Evolutionary conservation across 257 asterid species (phyloP).

Genomic region (Hygrophila difformis): DNA sequence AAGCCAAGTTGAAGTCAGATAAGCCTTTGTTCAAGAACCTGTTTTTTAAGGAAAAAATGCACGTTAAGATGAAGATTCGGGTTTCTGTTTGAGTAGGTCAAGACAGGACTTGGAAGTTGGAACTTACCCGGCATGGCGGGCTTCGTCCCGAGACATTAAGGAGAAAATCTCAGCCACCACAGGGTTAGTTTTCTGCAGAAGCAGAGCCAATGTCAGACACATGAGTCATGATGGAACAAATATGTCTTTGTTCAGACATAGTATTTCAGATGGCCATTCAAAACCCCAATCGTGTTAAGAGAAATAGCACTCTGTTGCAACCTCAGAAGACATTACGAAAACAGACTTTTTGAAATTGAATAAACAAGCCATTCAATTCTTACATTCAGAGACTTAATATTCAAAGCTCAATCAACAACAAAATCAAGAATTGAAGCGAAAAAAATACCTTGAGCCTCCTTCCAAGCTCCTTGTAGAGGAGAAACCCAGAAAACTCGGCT

Average conservation of each 20-base stretch:
- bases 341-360: no score
- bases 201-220: conserved; percentile 3
- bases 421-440: not conserved
- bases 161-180: conserved; percentile 95
- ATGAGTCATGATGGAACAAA: conserved; percentile 1
- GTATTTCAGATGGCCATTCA: no score
- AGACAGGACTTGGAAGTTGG: not conserved
- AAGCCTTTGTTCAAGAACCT: conserved; percentile 70
- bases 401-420: not conserved
- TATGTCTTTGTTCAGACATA: not conserved
- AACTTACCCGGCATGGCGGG: conserved; percentile 87
- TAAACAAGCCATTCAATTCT: not conserved
- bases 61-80: not conserved
- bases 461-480: conserved; percentile 80
- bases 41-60: no score
- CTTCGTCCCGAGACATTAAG: conserved; percentile 94
- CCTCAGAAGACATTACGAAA: no score
- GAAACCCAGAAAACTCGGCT: conserved; percentile 94
- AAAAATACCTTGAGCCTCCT: conserved; percentile 61
- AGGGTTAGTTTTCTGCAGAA: conserved; percentile 85
- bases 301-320: no score
- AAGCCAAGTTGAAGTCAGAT: conserved; percentile 76
- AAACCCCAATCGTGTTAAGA: no score
- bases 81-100: no score
- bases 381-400: not conserved